These are phyloP conservation scores for Fraxinus latifolia DNA, from an alignment of 305 asterid genomes.

Conservation along the genomic window DNA sequence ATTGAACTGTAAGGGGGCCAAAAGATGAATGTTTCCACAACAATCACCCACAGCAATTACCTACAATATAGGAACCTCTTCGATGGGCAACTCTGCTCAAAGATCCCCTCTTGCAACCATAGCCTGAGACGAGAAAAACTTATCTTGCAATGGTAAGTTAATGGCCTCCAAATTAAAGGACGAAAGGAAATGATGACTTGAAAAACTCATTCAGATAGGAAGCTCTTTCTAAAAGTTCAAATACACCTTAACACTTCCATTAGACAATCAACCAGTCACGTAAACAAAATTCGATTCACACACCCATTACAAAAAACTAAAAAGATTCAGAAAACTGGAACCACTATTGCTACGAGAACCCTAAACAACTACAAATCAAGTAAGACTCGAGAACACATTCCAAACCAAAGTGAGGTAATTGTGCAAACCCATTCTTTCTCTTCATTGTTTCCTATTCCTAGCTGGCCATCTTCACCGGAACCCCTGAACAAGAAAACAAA, in stretches of 20 bases:
- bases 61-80: conserved; percentile 98
- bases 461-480: no score
- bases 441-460: no score
- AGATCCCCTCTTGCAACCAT: conserved; percentile 99
- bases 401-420: no score
- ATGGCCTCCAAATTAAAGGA: conserved; percentile 13
- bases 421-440: no score
- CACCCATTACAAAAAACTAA: neutral
- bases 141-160: neutral
- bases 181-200: neutral
- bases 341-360: neutral
- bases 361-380: neutral
- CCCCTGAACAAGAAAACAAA: no score
- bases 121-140: conserved; percentile 48
- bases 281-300: neutral
- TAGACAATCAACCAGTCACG: neutral
- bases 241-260: neutral
- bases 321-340: neutral
- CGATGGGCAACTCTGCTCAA: conserved; percentile 93
- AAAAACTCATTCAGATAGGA: neutral
- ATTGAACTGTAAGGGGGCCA: neutral
- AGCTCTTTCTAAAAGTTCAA: neutral
- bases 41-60: conserved; percentile 26
- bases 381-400: neutral
- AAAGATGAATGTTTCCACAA: neutral